Evolutionary conservation across 495 filamentous ascomycete genomes (phyloP).

Genomic region (Penicillium flavigenum): DNA sequence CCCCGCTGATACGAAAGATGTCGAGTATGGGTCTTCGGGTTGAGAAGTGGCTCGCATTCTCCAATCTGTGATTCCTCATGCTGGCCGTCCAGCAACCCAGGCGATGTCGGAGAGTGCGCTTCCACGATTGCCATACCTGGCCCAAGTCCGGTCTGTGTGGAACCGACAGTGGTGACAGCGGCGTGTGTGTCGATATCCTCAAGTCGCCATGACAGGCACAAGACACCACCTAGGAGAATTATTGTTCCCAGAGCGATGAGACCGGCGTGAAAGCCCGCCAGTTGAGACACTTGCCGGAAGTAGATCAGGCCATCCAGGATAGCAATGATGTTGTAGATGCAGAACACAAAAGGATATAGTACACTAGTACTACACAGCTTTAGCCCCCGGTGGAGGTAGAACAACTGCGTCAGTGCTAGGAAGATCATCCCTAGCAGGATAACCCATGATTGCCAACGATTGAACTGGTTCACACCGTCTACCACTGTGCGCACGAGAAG

Average conservation of each 20-base stretch:
- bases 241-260: conserved; percentile 85
- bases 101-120: conserved; percentile 29
- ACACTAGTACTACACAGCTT: conserved; percentile 95
- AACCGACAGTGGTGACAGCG: conserved; percentile 40
- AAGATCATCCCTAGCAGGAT: conserved; percentile 79
- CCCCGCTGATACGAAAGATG: conserved; percentile 29
- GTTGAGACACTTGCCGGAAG: conserved; percentile 81
- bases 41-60: conserved; percentile 45
- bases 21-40: conserved; percentile 16
- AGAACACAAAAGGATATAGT: conserved; percentile 97
- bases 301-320: conserved; percentile 97
- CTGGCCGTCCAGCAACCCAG: conserved; percentile 26
- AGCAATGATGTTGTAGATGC: conserved; percentile 98
- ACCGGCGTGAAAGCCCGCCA: conserved; percentile 70
- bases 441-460: conserved; percentile 95
- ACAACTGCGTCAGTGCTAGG: conserved; percentile 87
- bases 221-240: conserved; percentile 81
- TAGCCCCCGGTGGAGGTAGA: conserved; percentile 89
- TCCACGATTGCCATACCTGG: conserved; percentile 48
- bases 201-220: conserved; percentile 92
- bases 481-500: conserved; percentile 90
- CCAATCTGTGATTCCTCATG: conserved; percentile 36
- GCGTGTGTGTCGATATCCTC: conserved; percentile 64
- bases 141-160: conserved; percentile 43
- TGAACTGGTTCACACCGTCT: conserved; percentile 89